Base-by-base conservation (phyloP, 495 filamentous ascomycete genomes). In the Cryomyces antarcticus region DNA sequence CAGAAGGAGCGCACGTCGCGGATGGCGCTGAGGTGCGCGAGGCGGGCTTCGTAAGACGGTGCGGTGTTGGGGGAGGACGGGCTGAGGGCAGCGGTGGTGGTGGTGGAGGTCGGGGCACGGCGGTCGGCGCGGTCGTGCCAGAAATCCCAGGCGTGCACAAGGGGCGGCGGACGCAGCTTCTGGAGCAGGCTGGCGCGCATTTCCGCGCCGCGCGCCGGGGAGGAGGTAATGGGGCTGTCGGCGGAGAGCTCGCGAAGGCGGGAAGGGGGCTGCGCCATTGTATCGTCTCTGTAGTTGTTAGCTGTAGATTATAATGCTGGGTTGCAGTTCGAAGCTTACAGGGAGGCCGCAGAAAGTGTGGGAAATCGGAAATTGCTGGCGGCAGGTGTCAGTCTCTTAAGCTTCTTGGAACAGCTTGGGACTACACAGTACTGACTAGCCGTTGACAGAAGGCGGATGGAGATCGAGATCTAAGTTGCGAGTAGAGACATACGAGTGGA, bases 1-100 rank as follows among this genome's bases (percentile, higher is more conserved):
- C 83, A 93, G 62, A 93, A 94, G 48, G 78, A 75, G 55, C 81
- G 72, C 49, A 82, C 72, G 49, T 76, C 77, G 58, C 75, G 68
- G 60, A 87, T 75, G 37, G 71, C 62, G 49, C 73, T 70, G 1
- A 85, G 62, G 49, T 77, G 66, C 50, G 75, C 80, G 17, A 83
- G 70, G 45, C 75, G 71, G 36, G 67, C 70, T 46, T 70, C 67
- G 61, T 82, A 86, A 42, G 36, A n/a, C 5, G 41, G 31, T 2
- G 31, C 33, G 13, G 47, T 41, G 43, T 46, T 39, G 33, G 43
- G 41, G 31, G 5, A 7, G 17, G 13, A 28, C 43, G 30, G 44
- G 37, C 17, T 7, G 10, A 4, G 11, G 7, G 42, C 12, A 24
- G 17, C 17, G 17, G 17, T 24, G 30, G 6, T 24, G 30, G 6